Percentiles rank a stretch among this genome's conserved stretches.
Conservation (phyloP, 805 yeast species). For the Yarrowia alimentaria region DNA sequence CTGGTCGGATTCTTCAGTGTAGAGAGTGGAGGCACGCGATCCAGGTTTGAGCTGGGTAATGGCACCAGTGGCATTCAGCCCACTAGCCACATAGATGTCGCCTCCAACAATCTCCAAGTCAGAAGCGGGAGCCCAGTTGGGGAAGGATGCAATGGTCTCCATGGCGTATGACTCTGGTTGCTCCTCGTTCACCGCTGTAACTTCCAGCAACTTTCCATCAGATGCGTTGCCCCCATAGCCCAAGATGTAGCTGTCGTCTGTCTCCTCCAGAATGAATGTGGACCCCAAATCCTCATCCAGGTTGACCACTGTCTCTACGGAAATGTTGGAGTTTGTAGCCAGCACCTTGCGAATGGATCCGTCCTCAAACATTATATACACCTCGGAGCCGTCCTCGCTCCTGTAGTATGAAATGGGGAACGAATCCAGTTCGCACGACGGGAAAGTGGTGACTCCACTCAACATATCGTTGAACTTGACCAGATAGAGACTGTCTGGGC, state of each 20-base stretch:
- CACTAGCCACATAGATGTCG: conserved; percentile 15
- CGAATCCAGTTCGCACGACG: conserved; percentile 1
- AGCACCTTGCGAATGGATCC: conserved; percentile 6
- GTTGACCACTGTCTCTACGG: not conserved
- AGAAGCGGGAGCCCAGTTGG: conserved; percentile 26
- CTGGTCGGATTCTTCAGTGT: conserved; percentile 14
- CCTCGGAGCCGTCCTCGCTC: conserved; percentile 7
- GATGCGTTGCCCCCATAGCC: conserved; percentile 23
- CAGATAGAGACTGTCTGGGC: conserved; percentile 1
- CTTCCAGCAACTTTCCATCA: conserved; percentile 3
- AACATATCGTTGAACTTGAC: conserved; percentile 22
- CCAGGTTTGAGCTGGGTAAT: conserved; percentile 10
- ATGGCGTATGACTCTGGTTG: not conserved
- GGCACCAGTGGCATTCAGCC: conserved; percentile 7
- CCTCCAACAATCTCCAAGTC: conserved; percentile 19
- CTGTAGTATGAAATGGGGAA: conserved; percentile 4
- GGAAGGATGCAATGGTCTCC: conserved; percentile 8
- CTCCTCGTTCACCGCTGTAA: conserved; percentile 1
- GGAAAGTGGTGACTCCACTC: conserved; percentile 15
- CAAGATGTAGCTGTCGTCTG: conserved; percentile 16
- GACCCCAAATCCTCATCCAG: conserved; percentile 4
- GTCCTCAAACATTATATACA: conserved; percentile 12
- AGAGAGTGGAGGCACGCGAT: not conserved
- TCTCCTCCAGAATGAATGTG: conserved; percentile 12
- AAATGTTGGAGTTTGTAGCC: conserved; percentile 2